These are phyloP conservation scores for Pyrenophora seminiperda DNA, from an alignment of 2,329 filamentous ascomycete genomes.

Conservation along the genomic window DNA sequence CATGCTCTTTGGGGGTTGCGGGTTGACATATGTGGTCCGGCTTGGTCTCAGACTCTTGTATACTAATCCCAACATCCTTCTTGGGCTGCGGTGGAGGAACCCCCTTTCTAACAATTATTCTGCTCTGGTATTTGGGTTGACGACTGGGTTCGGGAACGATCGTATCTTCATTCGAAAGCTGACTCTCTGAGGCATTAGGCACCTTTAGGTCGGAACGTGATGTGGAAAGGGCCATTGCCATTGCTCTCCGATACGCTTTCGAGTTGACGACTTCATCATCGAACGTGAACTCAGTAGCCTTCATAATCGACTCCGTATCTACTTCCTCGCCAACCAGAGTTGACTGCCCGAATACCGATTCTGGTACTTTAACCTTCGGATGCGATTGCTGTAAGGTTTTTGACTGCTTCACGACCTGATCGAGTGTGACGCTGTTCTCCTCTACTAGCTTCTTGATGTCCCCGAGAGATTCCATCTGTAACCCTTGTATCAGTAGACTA, in stretches of 20 bases:
- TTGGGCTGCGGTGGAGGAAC: background rate
- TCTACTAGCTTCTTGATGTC: constrained; percentile 39
- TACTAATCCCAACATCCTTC: background rate
- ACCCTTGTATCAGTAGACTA: constrained; percentile 39
- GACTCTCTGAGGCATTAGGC: background rate
- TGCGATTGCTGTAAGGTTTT: constrained; percentile 33
- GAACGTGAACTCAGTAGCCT: constrained; percentile 37
- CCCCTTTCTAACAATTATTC: background rate
- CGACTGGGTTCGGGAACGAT: constrained; percentile 3
- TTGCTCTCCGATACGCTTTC: constrained; percentile 38
- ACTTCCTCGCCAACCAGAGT: constrained; percentile 2
- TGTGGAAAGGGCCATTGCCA: constrained; percentile 34
- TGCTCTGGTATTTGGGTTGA: background rate
- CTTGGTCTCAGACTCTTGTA: constrained; percentile 1
- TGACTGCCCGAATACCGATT: constrained; percentile 30
- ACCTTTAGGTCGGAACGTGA: constrained; percentile 6
- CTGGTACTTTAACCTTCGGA: constrained; percentile 36
- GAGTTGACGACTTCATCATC: constrained; percentile 42
- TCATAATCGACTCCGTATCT: constrained; percentile 26
- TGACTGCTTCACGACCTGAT: constrained; percentile 35
- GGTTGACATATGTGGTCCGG: background rate
- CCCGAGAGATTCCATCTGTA: constrained; percentile 45
- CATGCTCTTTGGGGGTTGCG: constrained; percentile 3
- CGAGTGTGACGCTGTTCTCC: constrained; percentile 36
- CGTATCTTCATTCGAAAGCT: constrained; percentile 15